Evolutionary conservation across 306 rosid genomes (phyloP).

Genomic region (Delonix regia): DNA sequence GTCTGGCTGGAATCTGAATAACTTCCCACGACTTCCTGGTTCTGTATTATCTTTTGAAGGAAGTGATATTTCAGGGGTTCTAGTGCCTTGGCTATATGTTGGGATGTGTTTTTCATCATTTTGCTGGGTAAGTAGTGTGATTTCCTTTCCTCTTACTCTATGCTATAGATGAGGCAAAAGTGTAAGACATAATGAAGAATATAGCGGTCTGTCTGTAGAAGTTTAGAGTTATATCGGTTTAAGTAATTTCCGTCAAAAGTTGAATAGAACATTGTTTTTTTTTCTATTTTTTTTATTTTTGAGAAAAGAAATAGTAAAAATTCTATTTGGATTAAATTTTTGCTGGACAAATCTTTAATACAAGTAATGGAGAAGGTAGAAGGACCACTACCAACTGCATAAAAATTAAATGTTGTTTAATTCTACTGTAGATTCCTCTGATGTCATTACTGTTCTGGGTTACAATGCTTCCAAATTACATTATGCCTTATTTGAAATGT

Average conservation of each 20-base stretch:
- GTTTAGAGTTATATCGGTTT: neutral
- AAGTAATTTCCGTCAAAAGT: conserved; percentile 1
- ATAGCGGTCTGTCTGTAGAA: neutral
- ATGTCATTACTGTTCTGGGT: conserved; percentile 4
- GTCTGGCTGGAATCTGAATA: conserved; percentile 96
- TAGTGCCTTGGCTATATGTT: conserved; percentile 97
- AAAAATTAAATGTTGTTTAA: conserved; percentile 20
- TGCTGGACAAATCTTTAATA: conserved; percentile 11
- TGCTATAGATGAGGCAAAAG: neutral
- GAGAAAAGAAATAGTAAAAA: neutral
- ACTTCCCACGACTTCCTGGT: conserved; percentile 86
- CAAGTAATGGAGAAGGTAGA: neutral
- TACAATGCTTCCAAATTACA: neutral
- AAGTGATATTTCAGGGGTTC: conserved; percentile 94
- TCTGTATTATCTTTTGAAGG: conserved; percentile 83
- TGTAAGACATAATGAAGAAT: conserved; percentile 12
- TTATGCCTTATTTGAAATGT: conserved; percentile 16
- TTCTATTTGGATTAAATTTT: neutral
- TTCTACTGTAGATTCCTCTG: conserved; percentile 17
- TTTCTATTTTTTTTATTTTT: neutral
- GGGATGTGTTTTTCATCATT: conserved; percentile 99
- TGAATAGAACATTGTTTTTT: neutral
- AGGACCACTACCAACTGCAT: neutral
- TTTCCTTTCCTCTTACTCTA: conserved; percentile 11
- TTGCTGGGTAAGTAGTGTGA: conserved; percentile 89